A percentile compares a stretch with the other conserved stretches of the same genome.
phyloP scores from a whole-genome alignment of 2,329 filamentous ascomycete species.

The Paraphoma chrysanthemicola region DNA sequence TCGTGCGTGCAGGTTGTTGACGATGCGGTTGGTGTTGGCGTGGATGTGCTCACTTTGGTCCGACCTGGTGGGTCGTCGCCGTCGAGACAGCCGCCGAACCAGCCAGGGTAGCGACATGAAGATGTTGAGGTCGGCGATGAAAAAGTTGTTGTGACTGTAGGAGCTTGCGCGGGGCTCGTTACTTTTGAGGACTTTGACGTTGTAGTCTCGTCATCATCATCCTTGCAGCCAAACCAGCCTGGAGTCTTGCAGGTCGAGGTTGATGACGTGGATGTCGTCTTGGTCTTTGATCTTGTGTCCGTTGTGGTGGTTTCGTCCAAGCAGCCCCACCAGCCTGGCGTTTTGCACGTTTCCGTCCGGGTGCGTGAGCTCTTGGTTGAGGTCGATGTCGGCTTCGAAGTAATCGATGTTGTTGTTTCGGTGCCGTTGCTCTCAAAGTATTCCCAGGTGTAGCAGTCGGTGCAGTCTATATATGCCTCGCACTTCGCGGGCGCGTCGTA shows the following conservation, averaged over 20 bases:
- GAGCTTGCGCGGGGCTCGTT: constrained; percentile 30
- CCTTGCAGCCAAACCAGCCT: constrained; percentile 72
- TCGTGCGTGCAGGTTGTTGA: constrained; percentile 33
- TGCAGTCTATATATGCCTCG: constrained; percentile 74
- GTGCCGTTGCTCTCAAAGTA: constrained; percentile 93
- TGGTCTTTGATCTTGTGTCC: constrained; percentile 53
- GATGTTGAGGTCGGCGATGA: constrained; percentile 44
- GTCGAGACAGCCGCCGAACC: constrained; percentile 59
- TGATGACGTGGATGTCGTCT: constrained; percentile 50
- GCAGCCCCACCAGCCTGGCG: constrained; percentile 91
- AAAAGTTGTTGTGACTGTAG: constrained; percentile 40
- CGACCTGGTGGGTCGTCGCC: constrained; percentile 52
- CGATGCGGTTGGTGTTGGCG: constrained; percentile 19
- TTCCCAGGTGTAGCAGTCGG: constrained; percentile 92
- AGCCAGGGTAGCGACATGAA: constrained; percentile 54
- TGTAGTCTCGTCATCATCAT: constrained; percentile 49
- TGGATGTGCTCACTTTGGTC: constrained; percentile 19
- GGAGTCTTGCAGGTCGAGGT: constrained; percentile 58
- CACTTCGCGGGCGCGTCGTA: constrained; percentile 85
- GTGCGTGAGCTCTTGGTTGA: constrained; percentile 62
- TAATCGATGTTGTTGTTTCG: constrained; percentile 68
- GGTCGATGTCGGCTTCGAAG: constrained; percentile 61
- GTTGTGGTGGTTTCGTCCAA: constrained; percentile 68
- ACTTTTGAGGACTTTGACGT: constrained; percentile 34
- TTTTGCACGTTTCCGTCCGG: constrained; percentile 85